Base-by-base conservation (phyloP, 805 yeast species). In the Komagataella pastoris region DNA sequence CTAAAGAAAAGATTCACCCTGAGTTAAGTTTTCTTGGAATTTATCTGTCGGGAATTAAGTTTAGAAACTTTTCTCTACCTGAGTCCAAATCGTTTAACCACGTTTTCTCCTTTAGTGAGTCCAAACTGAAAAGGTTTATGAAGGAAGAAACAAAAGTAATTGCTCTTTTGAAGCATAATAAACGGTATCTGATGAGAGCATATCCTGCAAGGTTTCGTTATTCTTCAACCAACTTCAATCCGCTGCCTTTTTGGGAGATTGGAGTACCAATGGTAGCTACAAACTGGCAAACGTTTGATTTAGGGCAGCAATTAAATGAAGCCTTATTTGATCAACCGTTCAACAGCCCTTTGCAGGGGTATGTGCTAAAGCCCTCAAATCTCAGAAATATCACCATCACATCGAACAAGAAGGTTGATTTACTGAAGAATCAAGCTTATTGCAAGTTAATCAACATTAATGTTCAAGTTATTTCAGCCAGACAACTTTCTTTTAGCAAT, bases 261-360 rank as follows among this genome's bases (percentile, higher is more conserved):
- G 99, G 99, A 0, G 83, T 77, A 8, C 99, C 93, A 61, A 79
- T 93, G 88, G 98, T 87, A 3, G 98, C 99, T 0, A 83, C 96
- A 0, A 93, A 91, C 62, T 91, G 97, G 97, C 99, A 91, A 65
- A 83, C 93, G 0, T 83, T 79, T 62, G 99, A 93, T 61, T 53
- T 80, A 17, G 97, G 97, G 0, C 91, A 90, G 61, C 96, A 89
- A 61, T 60, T 93, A 8, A 90, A 89, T 63, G 85, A 85, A 55
- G 87, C 96, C 3, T 68, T 89, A 76, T 88, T 91, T 64, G 79
- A 78, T 50, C 65, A 75, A 14, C 76, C 78, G 0, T 70, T 74
- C 12, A 75, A 71, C 47, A 68, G 75, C 0, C 40, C 40, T 5
- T 8, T 30, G 40, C 12, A 10, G 40, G 99, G 99, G 0, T 93